phyloP scores from a whole-genome alignment of 345 rosid species.

The Ricinus communis region DNA sequence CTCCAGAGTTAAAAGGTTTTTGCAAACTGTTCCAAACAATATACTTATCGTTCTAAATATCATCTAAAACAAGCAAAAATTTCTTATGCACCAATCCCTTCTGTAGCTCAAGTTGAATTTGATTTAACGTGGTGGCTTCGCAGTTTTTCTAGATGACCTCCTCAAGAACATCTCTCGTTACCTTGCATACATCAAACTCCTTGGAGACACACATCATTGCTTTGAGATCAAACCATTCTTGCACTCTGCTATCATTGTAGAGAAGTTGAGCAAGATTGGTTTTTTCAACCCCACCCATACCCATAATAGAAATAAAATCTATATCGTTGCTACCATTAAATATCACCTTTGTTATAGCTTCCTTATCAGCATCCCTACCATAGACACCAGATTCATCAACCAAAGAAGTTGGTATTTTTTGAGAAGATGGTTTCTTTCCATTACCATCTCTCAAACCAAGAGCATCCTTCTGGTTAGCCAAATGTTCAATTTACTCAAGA shows the following conservation, averaged over 20 bases:
- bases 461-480: neutral
- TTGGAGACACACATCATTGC: no score
- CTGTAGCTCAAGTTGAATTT: neutral
- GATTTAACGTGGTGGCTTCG: neutral
- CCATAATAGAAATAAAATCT: no score
- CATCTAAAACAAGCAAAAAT: neutral
- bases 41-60: neutral
- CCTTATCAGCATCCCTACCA: neutral
- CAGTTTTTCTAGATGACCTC: neutral
- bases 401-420: neutral
- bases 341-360: no score
- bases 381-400: neutral
- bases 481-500: neutral
- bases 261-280: no score
- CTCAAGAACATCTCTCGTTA: no score
- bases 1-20: neutral
- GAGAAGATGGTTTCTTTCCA: neutral
- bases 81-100: neutral
- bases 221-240: no score
- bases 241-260: no score
- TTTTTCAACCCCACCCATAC: no score
- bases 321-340: no score
- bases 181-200: no score
- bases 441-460: neutral
- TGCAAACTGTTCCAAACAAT: neutral